Evolutionary conservation across 371 early-diverging fungal species (phyloP).

Genomic region (Entomophthora muscae): DNA sequence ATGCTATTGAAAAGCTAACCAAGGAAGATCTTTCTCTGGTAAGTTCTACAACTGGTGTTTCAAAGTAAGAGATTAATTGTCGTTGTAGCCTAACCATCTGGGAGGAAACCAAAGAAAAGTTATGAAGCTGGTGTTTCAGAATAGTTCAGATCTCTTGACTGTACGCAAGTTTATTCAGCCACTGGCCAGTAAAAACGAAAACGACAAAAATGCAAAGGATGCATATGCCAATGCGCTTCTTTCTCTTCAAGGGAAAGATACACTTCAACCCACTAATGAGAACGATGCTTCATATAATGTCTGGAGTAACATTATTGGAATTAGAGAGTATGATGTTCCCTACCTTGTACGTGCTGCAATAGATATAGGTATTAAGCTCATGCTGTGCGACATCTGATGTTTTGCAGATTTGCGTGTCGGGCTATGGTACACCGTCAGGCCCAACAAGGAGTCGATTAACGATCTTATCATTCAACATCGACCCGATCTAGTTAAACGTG

Average conservation of each 20-base stretch:
- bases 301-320: conserved; percentile 52
- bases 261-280: conserved; percentile 17
- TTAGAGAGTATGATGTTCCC: conserved; percentile 89
- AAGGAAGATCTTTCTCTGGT: conserved; percentile 82
- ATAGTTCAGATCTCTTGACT: conserved; percentile 53
- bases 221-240: conserved; percentile 14
- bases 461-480: conserved; percentile 39
- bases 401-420: conserved; percentile 78
- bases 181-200: conserved; percentile 43
- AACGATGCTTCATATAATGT: conserved; percentile 11
- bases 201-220: conserved; percentile 26
- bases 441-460: conserved; percentile 23
- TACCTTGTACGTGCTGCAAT: conserved; percentile 89
- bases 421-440: conserved; percentile 74
- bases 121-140: conserved; percentile 68
- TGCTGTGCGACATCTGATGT: background rate
- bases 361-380: conserved; percentile 39
- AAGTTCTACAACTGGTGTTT: conserved; percentile 7
- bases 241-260: conserved; percentile 12
- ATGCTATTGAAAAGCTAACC: conserved; percentile 36
- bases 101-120: conserved; percentile 48
- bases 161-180: conserved; percentile 60
- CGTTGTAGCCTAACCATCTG: conserved; percentile 72
- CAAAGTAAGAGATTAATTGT: too few relatives aligned
- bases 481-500: conserved; percentile 80